Evolutionary conservation across 31 red algal genomes (phyloP), one percentile per base, ranked within the genome.

Genomic region (Porphyra umbilicalis): DNA sequence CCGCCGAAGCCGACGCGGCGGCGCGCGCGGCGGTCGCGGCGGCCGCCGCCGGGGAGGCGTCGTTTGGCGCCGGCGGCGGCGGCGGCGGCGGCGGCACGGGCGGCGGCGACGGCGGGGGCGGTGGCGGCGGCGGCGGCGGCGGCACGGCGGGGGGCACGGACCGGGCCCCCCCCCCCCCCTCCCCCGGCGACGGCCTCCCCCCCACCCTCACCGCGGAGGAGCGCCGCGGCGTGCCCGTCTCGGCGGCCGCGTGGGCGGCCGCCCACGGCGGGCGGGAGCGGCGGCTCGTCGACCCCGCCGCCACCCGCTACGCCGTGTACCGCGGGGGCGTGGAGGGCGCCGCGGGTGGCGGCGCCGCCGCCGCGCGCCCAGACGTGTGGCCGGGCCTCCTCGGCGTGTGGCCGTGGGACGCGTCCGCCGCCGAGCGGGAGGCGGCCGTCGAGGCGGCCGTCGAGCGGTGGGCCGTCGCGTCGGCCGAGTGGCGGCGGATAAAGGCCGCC

Each of bases 351-450:
- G 38, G 38, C 7, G 57, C 57, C 25, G 20, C 25, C 25, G 30
- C 25, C 57, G 76, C 80, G 13, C 93, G 93, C 33, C 35, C 38
- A 30, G 80, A 38, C 44, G 67, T 88, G n/a, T 95, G 93, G 93
- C 90, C 90, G 6, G 93, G 88, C 75, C 35, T 97, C 1, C 76
- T 93, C 15, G 94, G 90, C 14, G 89, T 93, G 57, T 93, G 85
- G 79, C 39, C 35, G 33, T 97, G 94, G 94, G 74, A 79, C 33
- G 83, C 86, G 35, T 77, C 44, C n/a, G 33, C 42, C 29, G 84
- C 79, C 16, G 79, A 92, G 82, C 57, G 89, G 68, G 44, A 82
- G 29, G 46, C 80, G 38, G 76, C 85, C 75, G 37, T 79, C 25
- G 77, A 81, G n/a, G 77, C 80, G 74, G 77, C 71, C 31, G 75